These are phyloP conservation scores for Phytophthora podocarpi DNA, from an alignment of 352 stramenopile genomes.

Conservation along the genomic window DNA sequence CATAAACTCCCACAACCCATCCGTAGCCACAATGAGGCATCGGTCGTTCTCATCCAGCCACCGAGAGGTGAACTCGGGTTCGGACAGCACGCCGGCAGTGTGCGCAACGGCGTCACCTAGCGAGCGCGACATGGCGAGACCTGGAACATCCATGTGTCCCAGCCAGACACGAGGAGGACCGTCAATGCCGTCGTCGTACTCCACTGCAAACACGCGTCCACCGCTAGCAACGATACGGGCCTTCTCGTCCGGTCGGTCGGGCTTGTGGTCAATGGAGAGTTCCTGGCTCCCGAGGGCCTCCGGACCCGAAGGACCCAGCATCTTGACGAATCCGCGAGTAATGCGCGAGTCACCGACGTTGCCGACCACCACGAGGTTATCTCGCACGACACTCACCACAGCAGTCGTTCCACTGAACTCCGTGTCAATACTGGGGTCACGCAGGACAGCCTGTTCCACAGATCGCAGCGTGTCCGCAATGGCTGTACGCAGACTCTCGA, in stretches of 20 bases:
- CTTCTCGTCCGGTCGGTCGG: constrained; percentile 95
- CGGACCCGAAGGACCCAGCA: constrained; percentile 19
- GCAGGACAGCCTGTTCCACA: constrained; percentile 86
- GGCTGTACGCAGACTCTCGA: constrained; percentile 54
- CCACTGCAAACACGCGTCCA: constrained; percentile 97
- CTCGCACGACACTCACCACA: constrained; percentile 73
- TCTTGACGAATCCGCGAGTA: constrained; percentile 80
- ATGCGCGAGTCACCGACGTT: constrained; percentile 98
- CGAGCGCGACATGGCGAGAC: constrained; percentile 97
- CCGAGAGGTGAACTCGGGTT: constrained; percentile 94
- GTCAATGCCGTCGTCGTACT: constrained; percentile 99
- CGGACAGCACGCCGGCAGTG: constrained; percentile 93
- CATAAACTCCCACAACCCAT: constrained; percentile 99
- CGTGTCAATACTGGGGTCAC: constrained; percentile 92
- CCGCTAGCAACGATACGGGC: constrained; percentile 93
- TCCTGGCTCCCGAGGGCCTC: constrained; percentile 55
- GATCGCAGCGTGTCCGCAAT: constrained; percentile 56
- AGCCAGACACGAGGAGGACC: constrained; percentile 98
- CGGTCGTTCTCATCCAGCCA: constrained; percentile 86
- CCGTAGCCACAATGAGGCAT: constrained; percentile 96
- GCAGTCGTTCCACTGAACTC: constrained; percentile 92
- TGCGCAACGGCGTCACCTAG: constrained; percentile 97
- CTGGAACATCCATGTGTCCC: constrained; percentile 97
- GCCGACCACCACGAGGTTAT: constrained; percentile 90
- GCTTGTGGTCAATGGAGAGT: constrained; percentile 98